A percentile compares a stretch with the other conserved stretches of the same genome.
phyloP scores from a whole-genome alignment of 352 stramenopile species.

The Pythium vanterpoolii region DNA sequence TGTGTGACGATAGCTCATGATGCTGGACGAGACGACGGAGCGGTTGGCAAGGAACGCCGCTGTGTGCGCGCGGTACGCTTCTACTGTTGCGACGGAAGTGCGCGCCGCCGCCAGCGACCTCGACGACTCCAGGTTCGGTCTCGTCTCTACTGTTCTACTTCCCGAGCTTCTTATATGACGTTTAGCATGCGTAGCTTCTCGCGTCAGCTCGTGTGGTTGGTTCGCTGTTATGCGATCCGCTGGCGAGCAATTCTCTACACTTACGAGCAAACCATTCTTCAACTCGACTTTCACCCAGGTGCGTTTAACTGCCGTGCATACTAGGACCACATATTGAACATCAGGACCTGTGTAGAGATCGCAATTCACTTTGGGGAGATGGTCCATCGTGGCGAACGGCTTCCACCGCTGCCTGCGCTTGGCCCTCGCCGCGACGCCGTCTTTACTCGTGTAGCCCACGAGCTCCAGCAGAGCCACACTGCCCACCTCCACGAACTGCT shows the following conservation, averaged over 20 bases:
- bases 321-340: not conserved
- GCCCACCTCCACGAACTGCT: slow-evolving; percentile 15
- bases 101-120: slow-evolving; percentile 13
- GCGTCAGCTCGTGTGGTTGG: slow-evolving; percentile 37
- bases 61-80: slow-evolving; percentile 35
- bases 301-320: not conserved
- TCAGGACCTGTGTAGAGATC: slow-evolving; percentile 12
- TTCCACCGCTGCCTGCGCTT: slow-evolving; percentile 5
- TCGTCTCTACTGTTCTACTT: not conserved
- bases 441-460: slow-evolving; percentile 16
- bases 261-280: slow-evolving; percentile 44
- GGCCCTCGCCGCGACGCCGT: slow-evolving; percentile 7
- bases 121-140: slow-evolving; percentile 1
- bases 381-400: slow-evolving; percentile 12
- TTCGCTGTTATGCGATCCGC: slow-evolving; percentile 35
- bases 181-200: slow-evolving; percentile 26
- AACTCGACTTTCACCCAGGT: slow-evolving; percentile 51
- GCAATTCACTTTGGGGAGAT: slow-evolving; percentile 22
- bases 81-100: slow-evolving; percentile 22
- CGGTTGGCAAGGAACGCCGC: slow-evolving; percentile 34
- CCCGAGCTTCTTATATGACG: not conserved
- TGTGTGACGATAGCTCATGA: slow-evolving; percentile 27
- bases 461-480: slow-evolving; percentile 16
- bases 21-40: slow-evolving; percentile 38
- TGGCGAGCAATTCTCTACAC: slow-evolving; percentile 46